Conservation (phyloP, 2,329 filamentous ascomycete species). For the Botrytis fabae region DNA sequence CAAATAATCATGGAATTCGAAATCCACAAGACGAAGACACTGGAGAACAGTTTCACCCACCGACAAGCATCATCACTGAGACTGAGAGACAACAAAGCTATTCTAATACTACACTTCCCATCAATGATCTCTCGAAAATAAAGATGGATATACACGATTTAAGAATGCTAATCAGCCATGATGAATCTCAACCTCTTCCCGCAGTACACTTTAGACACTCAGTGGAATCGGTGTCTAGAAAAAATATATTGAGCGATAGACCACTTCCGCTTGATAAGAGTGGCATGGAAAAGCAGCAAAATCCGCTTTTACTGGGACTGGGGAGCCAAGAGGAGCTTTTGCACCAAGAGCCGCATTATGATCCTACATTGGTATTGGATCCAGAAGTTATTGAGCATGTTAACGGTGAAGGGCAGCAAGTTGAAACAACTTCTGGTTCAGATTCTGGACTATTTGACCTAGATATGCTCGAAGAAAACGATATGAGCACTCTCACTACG, state of each 20-base stretch:
- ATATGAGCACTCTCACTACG: not conserved
- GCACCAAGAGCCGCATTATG: not conserved
- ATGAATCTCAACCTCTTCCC: not conserved
- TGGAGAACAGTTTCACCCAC: not conserved
- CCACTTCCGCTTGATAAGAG: not conserved
- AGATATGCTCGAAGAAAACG: not conserved
- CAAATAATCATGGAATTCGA: not conserved
- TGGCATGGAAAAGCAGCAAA: not conserved
- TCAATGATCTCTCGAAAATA: not conserved
- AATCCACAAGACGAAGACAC: not conserved
- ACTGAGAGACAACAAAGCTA: no score
- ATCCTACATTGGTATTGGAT: not conserved
- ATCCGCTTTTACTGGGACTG: conserved; percentile 3
- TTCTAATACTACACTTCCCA: not conserved
- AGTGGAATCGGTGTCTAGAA: not conserved
- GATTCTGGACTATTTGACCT: conserved; percentile 27
- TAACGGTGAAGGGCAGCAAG: not conserved
- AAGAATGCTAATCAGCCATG: no score
- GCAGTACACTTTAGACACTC: not conserved
- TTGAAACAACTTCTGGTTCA: not conserved
- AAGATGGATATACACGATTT: not conserved
- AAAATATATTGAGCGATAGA: not conserved
- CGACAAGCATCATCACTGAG: not conserved
- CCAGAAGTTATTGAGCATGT: not conserved
- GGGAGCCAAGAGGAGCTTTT: no score